Evolutionary conservation across 2,329 filamentous ascomycete species (phyloP), one percentile per base, ranked within the genome.

Genomic region (Orbilia ellipsospora): DNA sequence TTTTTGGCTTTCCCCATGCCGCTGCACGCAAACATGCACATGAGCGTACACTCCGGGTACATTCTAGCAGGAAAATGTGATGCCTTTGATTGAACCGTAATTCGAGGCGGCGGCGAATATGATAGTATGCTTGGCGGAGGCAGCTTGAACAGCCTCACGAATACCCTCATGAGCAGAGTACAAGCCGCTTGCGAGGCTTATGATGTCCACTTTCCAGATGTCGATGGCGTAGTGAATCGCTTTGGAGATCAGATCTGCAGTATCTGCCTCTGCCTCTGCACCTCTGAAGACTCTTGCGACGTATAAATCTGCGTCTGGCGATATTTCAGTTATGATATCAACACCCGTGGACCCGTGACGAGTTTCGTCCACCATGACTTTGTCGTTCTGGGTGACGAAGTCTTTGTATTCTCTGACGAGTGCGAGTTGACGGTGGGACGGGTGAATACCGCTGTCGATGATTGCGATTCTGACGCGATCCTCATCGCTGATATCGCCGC

Each of bases 1-100:
- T 52, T 52, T 23, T 23, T 52, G 7, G 18, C 48, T 23, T 52
- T 52, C 7, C 48, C 48, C 48, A 52, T 23, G 5, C 48, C 48
- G n/a, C 18, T 52, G n/a, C n/a, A 52, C 4, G 48, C 48, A 52
- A 52, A 52, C 48, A 52, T 52, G 18, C 48, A 52, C 48, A 52
- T 52, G n/a, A 52, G n/a, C 12, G n/a, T 52, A 4, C 10, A 18
- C 4, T 18, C 18, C 2, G 48, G n/a, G 48, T 52, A 23, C 48
- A 52, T 52, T 3, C 48, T 6, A 7, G 48, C 48, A n/a, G 48
- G 48, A 16, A 52, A 52, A 52, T 4, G 48, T 18, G 18, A 52
- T 52, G 18, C 48, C 48, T 16, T 52, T 52, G 10, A 23, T 52
- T 4, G 48, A 18, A 12, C 48, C 48, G 18, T 52, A 23, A 12